These are phyloP conservation scores for Leccinum insigne DNA, from an alignment of 1,284 basidiomycete genomes.

Conservation along the genomic window DNA sequence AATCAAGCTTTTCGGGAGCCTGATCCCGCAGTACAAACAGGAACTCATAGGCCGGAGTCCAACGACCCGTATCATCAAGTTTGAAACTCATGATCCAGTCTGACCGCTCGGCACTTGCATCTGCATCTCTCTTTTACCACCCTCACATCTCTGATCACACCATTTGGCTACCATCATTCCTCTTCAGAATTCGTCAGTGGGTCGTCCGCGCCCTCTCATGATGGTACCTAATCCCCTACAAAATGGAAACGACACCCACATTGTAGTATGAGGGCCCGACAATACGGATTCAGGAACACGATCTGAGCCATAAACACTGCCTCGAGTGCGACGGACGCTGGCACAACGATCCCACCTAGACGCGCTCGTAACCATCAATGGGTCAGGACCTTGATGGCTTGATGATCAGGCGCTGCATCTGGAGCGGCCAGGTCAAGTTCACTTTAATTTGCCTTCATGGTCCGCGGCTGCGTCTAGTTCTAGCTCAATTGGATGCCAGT, in stretches of 20 bases:
- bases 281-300: not conserved
- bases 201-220: not conserved
- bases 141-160: not conserved
- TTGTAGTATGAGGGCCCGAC: not conserved
- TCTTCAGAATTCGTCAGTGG: not conserved
- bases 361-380: not conserved
- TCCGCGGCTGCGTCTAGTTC: not conserved
- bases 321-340: not conserved
- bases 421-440: not conserved
- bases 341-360: not conserved
- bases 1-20: not conserved
- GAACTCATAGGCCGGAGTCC: not conserved
- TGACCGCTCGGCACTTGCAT: not conserved
- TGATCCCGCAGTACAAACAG: not conserved
- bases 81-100: not conserved
- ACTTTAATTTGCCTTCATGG: not conserved
- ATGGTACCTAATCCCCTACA: not conserved
- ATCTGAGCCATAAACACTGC: not conserved
- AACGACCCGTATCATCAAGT: not conserved
- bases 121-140: too few relatives aligned
- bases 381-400: not conserved
- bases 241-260: not conserved
- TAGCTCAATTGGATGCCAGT: not conserved
- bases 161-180: not conserved
- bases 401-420: not conserved